These are phyloP conservation scores for Claviceps capensis DNA, from an alignment of 2,329 filamentous ascomycete genomes.

Conservation along the genomic window DNA sequence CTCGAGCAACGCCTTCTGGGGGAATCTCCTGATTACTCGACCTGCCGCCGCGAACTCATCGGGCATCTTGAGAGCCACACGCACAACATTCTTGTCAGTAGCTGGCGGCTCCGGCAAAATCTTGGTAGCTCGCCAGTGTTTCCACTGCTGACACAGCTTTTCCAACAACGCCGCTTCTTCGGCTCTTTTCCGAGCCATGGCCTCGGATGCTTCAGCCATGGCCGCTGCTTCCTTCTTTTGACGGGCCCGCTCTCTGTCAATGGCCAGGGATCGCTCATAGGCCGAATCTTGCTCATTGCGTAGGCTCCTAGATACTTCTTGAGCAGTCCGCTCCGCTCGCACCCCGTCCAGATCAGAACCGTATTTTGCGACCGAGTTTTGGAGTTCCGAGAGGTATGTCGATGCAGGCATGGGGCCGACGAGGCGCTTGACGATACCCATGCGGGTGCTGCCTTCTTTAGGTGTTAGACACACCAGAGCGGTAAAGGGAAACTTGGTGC, in stretches of 20 bases:
- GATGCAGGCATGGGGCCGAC: slow-evolving; percentile 55
- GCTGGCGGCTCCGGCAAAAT: slow-evolving; percentile 55
- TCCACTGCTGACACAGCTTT: slow-evolving; percentile 52
- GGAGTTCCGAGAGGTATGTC: slow-evolving; percentile 65
- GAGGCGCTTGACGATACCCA: slow-evolving; percentile 77
- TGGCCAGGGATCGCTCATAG: slow-evolving; percentile 81
- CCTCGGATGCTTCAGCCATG: slow-evolving; percentile 53
- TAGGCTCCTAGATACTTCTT: slow-evolving; percentile 67
- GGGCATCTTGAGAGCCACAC: slow-evolving; percentile 54
- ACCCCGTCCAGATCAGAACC: slow-evolving; percentile 60
- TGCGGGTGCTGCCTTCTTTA: slow-evolving; percentile 67
- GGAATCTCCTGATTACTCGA: slow-evolving; percentile 65
- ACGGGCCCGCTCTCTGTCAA: slow-evolving; percentile 72
- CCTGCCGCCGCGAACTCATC: slow-evolving; percentile 43
- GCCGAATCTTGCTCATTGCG: slow-evolving; percentile 84
- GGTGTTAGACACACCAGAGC: slow-evolving; percentile 80
- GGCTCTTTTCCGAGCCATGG: slow-evolving; percentile 44
- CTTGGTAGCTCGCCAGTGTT: slow-evolving; percentile 57
- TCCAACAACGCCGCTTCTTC: slow-evolving; percentile 42
- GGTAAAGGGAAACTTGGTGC: slow-evolving; percentile 86
- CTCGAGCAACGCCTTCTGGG: slow-evolving; percentile 56
- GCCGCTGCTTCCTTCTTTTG: slow-evolving; percentile 64
- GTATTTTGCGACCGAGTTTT: slow-evolving; percentile 59
- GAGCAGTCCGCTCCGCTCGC: slow-evolving; percentile 63
- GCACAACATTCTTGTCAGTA: slow-evolving; percentile 52